phyloP scores from a whole-genome alignment of 2,329 filamentous ascomycete species.

The Microsporum ferrugineum region DNA sequence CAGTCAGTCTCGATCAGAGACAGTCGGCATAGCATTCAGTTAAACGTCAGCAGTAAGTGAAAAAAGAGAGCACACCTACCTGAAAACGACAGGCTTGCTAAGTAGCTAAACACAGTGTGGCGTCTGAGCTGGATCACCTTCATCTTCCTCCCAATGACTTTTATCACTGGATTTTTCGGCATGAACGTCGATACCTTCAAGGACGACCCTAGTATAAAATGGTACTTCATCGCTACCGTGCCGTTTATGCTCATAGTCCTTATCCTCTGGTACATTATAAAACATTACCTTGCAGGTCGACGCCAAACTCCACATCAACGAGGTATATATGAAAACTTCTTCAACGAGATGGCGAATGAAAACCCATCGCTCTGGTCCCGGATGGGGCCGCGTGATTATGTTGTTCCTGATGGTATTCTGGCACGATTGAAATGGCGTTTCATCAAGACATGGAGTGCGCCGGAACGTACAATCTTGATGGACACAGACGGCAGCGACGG shows the following conservation, averaged over 20 bases:
- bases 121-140: conserved; percentile 31
- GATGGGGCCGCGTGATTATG: conserved; percentile 32
- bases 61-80: too few relatives aligned
- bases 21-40: conserved; percentile 38
- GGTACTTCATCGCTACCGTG: conserved; percentile 39
- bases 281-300: conserved; percentile 33
- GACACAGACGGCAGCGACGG: conserved; percentile 17
- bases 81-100: neutral
- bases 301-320: conserved; percentile 37
- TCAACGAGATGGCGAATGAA: conserved; percentile 35
- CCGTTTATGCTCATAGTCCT: conserved; percentile 39
- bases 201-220: conserved; percentile 35
- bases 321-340: conserved; percentile 42
- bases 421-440: conserved; percentile 39
- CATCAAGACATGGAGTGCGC: conserved; percentile 37
- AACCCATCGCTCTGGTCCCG: conserved; percentile 41
- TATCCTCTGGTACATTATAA: conserved; percentile 38
- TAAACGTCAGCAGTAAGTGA: conserved; percentile 40
- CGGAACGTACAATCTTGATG: conserved; percentile 30
- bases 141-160: conserved; percentile 38
- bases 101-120: conserved; percentile 17
- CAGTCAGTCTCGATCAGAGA: conserved; percentile 44
- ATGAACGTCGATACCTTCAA: conserved; percentile 43
- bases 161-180: conserved; percentile 37
- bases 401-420: conserved; percentile 31